A percentile compares a stretch with the other conserved stretches of the same genome.
These are phyloP conservation scores for Mortierella antarctica DNA, from an alignment of 192 early-diverging fungal species.

Conservation along the genomic window DNA sequence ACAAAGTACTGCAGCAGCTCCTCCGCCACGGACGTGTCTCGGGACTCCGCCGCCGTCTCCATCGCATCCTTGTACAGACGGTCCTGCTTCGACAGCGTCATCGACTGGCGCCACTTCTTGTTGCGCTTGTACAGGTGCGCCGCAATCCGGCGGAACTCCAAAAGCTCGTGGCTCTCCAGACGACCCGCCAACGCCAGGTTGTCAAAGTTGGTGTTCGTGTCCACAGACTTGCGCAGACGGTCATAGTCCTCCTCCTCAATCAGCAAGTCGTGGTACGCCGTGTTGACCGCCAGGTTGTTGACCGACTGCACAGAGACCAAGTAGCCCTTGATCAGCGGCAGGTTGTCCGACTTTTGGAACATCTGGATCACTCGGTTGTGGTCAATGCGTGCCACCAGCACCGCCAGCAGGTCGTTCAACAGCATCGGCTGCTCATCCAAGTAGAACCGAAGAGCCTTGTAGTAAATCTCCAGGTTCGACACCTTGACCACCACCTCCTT, in stretches of 20 bases:
- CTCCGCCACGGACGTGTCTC: slow-evolving; percentile 89
- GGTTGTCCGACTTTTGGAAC: slow-evolving; percentile 98
- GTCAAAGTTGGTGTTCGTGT: slow-evolving; percentile 96
- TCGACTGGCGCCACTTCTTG: slow-evolving; percentile 96
- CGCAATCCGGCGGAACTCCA: slow-evolving; percentile 98
- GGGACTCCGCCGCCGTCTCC: slow-evolving; percentile 95
- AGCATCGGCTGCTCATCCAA: slow-evolving; percentile 95
- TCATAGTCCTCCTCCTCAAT: slow-evolving; percentile 99
- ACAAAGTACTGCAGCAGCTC: slow-evolving; percentile 97
- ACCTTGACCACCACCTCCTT: slow-evolving; percentile 99
- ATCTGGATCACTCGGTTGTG: slow-evolving; percentile 97
- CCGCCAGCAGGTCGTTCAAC: slow-evolving; percentile 92
- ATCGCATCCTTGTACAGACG: slow-evolving; percentile 98
- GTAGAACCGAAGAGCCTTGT: slow-evolving; percentile 97
- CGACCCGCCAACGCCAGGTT: slow-evolving; percentile 89
- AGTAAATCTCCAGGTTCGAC: slow-evolving; percentile 97
- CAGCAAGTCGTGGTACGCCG: slow-evolving; percentile 93
- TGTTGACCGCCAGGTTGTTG: slow-evolving; percentile 97
- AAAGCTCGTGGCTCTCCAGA: slow-evolving; percentile 94
- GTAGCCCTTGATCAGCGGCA: slow-evolving; percentile 97
- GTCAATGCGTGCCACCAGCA: slow-evolving; percentile 90
- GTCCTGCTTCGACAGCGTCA: slow-evolving; percentile 96
- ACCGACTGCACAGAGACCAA: slow-evolving; percentile 92
- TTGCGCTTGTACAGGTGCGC: slow-evolving; percentile 97
- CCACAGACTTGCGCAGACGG: slow-evolving; percentile 92